Evolutionary conservation across 257 asterid genomes (phyloP).

Genomic region (Ballota nigra): DNA sequence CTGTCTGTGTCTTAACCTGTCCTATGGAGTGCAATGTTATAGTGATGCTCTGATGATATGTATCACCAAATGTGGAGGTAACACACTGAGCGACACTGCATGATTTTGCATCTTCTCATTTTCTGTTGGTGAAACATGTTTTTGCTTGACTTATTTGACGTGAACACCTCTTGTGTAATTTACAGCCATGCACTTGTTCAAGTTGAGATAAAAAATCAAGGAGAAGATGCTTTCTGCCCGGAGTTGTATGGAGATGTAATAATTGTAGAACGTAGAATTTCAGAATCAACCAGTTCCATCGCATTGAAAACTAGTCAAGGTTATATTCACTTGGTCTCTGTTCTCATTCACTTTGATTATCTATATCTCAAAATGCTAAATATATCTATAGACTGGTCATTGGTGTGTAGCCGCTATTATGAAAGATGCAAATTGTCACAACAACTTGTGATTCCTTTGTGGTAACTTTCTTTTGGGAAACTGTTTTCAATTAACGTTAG

Average conservation of each 20-base stretch:
- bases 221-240: conserved; percentile 89
- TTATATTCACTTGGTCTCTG: conserved; percentile 23
- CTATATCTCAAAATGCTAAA: conserved; percentile 4
- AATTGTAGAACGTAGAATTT: conserved; percentile 72
- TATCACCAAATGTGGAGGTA: conserved; percentile 1
- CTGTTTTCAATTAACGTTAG: conserved; percentile 1
- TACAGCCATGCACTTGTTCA: conserved; percentile 83
- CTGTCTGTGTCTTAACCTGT: neutral
- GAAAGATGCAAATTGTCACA: neutral
- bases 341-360: conserved; percentile 5
- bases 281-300: conserved; percentile 59
- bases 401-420: neutral
- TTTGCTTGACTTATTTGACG: neutral
- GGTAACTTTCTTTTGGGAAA: neutral
- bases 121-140: conserved; percentile 4
- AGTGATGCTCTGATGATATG: neutral
- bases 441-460: neutral
- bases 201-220: conserved; percentile 83
- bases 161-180: neutral
- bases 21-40: conserved; percentile 6
- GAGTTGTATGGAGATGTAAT: conserved; percentile 71
- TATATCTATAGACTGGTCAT: conserved; percentile 8
- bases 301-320: conserved; percentile 77
- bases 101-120: neutral
- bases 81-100: neutral